Evolutionary conservation across 495 filamentous ascomycete species (phyloP), one percentile per base, ranked within the genome.

Genomic region (Venustampulla echinocandica): DNA sequence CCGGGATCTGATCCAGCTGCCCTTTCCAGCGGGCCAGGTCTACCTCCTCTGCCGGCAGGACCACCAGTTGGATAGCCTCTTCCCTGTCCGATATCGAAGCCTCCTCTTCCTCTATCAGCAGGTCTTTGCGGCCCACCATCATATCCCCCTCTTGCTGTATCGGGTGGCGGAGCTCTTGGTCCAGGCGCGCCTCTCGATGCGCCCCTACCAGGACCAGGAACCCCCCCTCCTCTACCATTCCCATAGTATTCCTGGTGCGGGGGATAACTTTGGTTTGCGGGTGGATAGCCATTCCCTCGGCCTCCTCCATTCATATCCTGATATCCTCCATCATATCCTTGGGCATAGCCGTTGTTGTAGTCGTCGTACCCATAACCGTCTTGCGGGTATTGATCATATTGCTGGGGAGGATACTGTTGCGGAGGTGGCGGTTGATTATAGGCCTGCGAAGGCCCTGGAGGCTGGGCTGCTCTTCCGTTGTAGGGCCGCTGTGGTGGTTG

Each of bases 341-440:
- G 44, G 21, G 44, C 50, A 42, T 57, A 55, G 10, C 52, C 62
- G 51, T 66, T 66, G 28, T 64, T 58, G 49, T 71, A 69, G 11
- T 63, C 70, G 55, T 73, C 64, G 47, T 75, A 67, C 5, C 70
- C 74, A 46, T 76, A 73, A 19, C 70, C 75, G 46, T 77, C 71
- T 48, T 77, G 71, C 49, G 69, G 66, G 47, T 75, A 72, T 50
- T 67, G 60, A 30, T 70, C 61, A 56, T 75, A 53, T 46, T 69
- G 66, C 54, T 64, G 60, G 13, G 43, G 18, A 37, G 57, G 43
- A 40, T 55, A 52, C 27, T 52, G 54, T 52, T 79, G 75, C 53
- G 75, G 61, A 15, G 35, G 47, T n/a, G n/a, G n/a, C 14, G 44
- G 22, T 40, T 57, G 50, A 21, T 21, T 18, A 33, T 58, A 60